Base-by-base conservation (phyloP, 2,329 filamentous ascomycete genomes). In the Xylariaceae sp. region DNA sequence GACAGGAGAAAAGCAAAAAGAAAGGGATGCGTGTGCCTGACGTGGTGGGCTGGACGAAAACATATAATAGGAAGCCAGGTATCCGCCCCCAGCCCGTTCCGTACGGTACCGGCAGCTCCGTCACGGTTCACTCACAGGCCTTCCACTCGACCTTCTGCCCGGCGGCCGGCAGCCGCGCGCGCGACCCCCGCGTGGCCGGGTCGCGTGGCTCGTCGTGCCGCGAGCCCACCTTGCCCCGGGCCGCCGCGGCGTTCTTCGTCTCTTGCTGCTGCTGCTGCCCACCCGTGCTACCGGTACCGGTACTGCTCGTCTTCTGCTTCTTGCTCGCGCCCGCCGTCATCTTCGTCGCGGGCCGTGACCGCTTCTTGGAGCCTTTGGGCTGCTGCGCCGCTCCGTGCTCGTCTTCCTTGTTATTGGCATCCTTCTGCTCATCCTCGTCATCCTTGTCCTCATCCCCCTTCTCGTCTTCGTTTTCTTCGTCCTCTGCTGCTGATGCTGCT, bases 71-170 rank as follows among this genome's bases (percentile, higher is more conserved):
- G n/a, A n/a, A n/a, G n/a, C n/a, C n/a, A n/a, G n/a, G n/a, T n/a
- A n/a, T n/a, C n/a, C n/a, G n/a, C n/a, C n/a, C n/a, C n/a, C n/a
- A n/a, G n/a, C n/a, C n/a, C n/a, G n/a, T n/a, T n/a, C n/a, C n/a
- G n/a, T n/a, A n/a, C n/a, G n/a, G n/a, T n/a, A n/a, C n/a, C n/a
- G n/a, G n/a, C n/a, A n/a, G n/a, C n/a, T n/a, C n/a, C n/a, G n/a
- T n/a, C n/a, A n/a, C n/a, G n/a, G n/a, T n/a, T n/a, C 21, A 23
- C 21, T 23, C 21, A 23, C 21, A 28, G 2, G 38, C 36, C 25
- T 42, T 44, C 40, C 38, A 42, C 13, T 38, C 31, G 0, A 42
- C 38, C 17, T 42, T 29, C 21, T 42, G 35, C 5, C 40, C 38
- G 5, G 31, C 26, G 13, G 32, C 27, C 2, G 43, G 40, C 25